Base-by-base conservation (phyloP, 768 basidiomycete species). In the Panaeolus cyanescens region DNA sequence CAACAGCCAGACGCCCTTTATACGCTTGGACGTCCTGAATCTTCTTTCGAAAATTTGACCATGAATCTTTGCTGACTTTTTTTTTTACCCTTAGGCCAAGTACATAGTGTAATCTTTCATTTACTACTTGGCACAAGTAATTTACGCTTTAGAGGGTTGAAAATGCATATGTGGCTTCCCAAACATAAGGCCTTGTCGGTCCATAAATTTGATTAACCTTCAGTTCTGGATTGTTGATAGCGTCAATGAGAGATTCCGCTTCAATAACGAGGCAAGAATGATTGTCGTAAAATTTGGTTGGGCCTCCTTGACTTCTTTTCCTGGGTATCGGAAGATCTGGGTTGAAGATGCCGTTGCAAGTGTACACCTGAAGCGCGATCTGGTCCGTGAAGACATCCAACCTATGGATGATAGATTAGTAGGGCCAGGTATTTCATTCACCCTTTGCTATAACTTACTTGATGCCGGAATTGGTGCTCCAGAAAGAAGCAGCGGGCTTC, bases 11-110 rank as follows among this genome's bases (percentile, higher is more conserved):
- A 71, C 73, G 70, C 74, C 76, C 77, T 76, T 59, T 75, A 74
- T 83, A 83, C 82, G 81, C 82, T 80, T 75, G 77, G 76, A 78
- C 66, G 78, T 68, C 83, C 82, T 83, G 82, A 84, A 63, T 37
- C 61, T 71, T 70, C 62, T 66, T 58, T 60, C 56, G 20, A n/a
- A n/a, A n/a, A 54, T 40, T 59, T 54, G 54, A 37, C 31, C 22
- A 45, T 33, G 33, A 34, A 32, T 25, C 20, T 37, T 9, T 62
- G 40, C 62, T 59, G 19, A 56, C 50, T 57, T 28, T n/a, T 19
- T 32, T 19, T 58, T n/a, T n/a, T n/a, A n/a, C n/a, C n/a, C n/a
- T n/a, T n/a, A n/a, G n/a, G n/a, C n/a, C n/a, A n/a, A n/a, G n/a
- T n/a, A n/a, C n/a, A n/a, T n/a, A n/a, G n/a, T n/a, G n/a, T n/a